Conservation (phyloP, 2,329 filamentous ascomycete species). For the Curvularia hawaiiensis region DNA sequence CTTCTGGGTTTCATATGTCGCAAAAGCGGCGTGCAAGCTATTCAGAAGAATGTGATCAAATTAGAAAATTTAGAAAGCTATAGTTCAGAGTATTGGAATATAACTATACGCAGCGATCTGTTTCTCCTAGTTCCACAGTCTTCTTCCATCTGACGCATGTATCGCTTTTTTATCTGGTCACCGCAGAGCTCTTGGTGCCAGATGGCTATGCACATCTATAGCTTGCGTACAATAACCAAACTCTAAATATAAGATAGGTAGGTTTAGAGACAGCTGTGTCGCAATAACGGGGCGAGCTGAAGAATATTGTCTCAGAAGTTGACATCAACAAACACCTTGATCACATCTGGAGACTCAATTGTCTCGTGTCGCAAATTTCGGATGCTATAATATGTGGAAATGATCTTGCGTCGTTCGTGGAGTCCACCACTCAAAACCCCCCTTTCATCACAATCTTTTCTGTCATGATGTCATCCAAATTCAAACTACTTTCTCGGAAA, state of each 20-base stretch:
- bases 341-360: background rate
- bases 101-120: background rate
- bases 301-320: background rate
- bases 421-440: too few relatives aligned
- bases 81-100: background rate
- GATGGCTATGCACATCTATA: background rate
- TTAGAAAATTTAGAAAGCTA: background rate
- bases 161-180: background rate
- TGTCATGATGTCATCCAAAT: background rate
- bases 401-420: background rate
- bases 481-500: background rate
- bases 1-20: background rate
- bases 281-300: background rate
- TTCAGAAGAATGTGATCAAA: background rate
- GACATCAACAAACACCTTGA: background rate
- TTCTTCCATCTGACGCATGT: background rate
- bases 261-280: background rate
- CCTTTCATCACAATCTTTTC: background rate
- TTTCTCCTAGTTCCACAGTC: background rate
- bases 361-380: background rate
- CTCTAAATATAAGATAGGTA: background rate
- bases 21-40: conserved; percentile 3
- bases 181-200: background rate
- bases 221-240: too few relatives aligned
- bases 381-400: background rate